phyloP scores from a whole-genome alignment of 345 rosid species.

The Hypericum androsaemum region DNA sequence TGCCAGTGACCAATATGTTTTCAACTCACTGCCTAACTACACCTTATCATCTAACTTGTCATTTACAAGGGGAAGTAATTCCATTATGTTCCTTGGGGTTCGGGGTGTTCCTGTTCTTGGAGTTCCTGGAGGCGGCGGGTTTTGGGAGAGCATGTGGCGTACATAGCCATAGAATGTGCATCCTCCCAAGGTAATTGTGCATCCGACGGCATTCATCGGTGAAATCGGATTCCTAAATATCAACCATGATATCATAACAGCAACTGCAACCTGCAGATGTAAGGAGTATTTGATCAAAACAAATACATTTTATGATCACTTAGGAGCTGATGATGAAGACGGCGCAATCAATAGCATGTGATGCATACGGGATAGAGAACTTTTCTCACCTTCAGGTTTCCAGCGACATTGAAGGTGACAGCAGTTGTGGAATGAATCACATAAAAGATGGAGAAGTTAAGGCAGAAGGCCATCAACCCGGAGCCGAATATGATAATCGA shows the following conservation, averaged over 20 bases:
- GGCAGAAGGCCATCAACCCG: conserved; percentile 91
- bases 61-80: conserved; percentile 80
- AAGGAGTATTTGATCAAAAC: too few relatives aligned
- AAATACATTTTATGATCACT: too few relatives aligned
- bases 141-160: conserved; percentile 79
- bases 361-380: background rate
- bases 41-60: conserved; percentile 85
- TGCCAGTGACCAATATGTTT: too few relatives aligned
- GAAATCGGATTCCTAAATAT: conserved; percentile 92
- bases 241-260: conserved; percentile 86
- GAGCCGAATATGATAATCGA: conserved; percentile 73
- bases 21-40: conserved; percentile 14
- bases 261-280: conserved; percentile 72
- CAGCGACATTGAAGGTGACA: conserved; percentile 96
- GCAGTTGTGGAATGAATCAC: conserved; percentile 99
- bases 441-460: conserved; percentile 94
- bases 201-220: conserved; percentile 77
- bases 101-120: conserved; percentile 86
- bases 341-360: too few relatives aligned
- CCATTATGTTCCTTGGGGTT: conserved; percentile 67
- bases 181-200: conserved; percentile 78
- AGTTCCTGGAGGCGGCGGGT: conserved; percentile 51
- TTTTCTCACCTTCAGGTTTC: conserved; percentile 87
- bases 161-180: conserved; percentile 95
- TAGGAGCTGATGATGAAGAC: too few relatives aligned